Evolutionary conservation across 2,329 filamentous ascomycete species (phyloP), one percentile per base, ranked within the genome.

Genomic region (Dactylellina sp.): DNA sequence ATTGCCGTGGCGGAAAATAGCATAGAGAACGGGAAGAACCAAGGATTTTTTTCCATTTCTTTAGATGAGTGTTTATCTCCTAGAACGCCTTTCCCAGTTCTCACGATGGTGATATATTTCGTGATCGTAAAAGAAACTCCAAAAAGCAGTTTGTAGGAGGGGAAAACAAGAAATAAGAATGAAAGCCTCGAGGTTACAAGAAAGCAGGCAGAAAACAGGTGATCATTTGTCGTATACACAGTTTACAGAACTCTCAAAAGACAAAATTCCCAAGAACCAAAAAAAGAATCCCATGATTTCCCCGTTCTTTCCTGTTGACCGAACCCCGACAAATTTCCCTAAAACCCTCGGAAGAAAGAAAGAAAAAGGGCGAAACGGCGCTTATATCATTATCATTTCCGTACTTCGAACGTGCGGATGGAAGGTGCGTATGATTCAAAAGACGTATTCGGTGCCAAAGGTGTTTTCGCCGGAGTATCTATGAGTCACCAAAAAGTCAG

Each of bases 391-490:
- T 53, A 56, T 61, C 16, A 62, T 40, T 55, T 28, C 25, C 7
- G 18, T 42, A 22, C 56, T 59, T 71, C 66, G 57, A 40, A 47
- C 35, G 35, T 61, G 28, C 18, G 28, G 50, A 57, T 37, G 39
- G 47, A 47, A 42, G 71, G 42, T 22, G 59, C 18, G 25, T 76
- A 76, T 74, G 53, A 55, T 49, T 81, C 80, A 49, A 61, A 75
- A 76, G 59, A 76, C 65, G 61, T 77, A 76, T 39, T 76, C 71
- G 60, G 72, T 63, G 81, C 95, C 95, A 81, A 99, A 99, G 63
- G 95, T 99, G 87, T 98, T 99, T 88, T 98, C 95, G 84, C 95
- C 95, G 56, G 94, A 98, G 87, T 97, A 97, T 79, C 88, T 89
- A 78, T 72, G 50, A 37, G 32, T 37, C 63, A 71, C 40, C 50